Conservation (phyloP, 2,329 filamentous ascomycete genomes). For the Cercospora sesami region DNA sequence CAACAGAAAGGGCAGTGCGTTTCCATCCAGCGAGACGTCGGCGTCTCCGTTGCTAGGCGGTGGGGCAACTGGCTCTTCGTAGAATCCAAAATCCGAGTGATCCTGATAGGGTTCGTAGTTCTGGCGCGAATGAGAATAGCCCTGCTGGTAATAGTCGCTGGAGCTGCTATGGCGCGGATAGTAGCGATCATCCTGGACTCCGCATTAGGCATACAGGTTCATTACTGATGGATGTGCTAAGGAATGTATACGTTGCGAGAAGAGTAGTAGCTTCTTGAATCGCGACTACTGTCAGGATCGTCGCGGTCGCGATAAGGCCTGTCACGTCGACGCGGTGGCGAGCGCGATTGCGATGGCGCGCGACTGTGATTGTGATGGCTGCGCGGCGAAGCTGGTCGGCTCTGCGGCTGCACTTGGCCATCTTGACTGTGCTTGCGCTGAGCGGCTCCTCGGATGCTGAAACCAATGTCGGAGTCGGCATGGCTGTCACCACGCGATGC, state of each 20-base stretch:
- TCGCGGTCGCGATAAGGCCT: slow-evolving; percentile 21
- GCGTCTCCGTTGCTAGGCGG: slow-evolving; percentile 28
- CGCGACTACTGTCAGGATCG: slow-evolving; percentile 5
- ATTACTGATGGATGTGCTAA: not conserved
- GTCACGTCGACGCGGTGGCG: slow-evolving; percentile 11
- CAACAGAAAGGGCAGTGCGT: slow-evolving; percentile 56
- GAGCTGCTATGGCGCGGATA: slow-evolving; percentile 18
- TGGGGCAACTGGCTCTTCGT: slow-evolving; percentile 26
- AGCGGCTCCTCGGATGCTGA: slow-evolving; percentile 20
- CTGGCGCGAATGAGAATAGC: slow-evolving; percentile 12
- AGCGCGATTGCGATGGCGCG: slow-evolving; percentile 6
- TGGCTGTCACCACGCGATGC: slow-evolving; percentile 9
- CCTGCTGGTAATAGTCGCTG: slow-evolving; percentile 16
- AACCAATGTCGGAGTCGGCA: slow-evolving; percentile 14
- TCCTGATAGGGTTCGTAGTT: slow-evolving; percentile 13
- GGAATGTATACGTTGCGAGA: slow-evolving; percentile 18
- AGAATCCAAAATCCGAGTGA: slow-evolving; percentile 17
- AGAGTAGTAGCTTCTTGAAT: slow-evolving; percentile 5
- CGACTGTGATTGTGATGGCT: not conserved
- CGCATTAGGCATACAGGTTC: slow-evolving; percentile 19
- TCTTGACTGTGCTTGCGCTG: slow-evolving; percentile 10
- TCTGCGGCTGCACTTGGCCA: not conserved
- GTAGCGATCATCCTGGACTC: slow-evolving; percentile 21
- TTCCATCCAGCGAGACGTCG: slow-evolving; percentile 27
- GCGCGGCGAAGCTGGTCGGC: slow-evolving; percentile 8